Evolutionary conservation across 2,329 filamentous ascomycete genomes (phyloP).

Genomic region (Penicillium sp.): DNA sequence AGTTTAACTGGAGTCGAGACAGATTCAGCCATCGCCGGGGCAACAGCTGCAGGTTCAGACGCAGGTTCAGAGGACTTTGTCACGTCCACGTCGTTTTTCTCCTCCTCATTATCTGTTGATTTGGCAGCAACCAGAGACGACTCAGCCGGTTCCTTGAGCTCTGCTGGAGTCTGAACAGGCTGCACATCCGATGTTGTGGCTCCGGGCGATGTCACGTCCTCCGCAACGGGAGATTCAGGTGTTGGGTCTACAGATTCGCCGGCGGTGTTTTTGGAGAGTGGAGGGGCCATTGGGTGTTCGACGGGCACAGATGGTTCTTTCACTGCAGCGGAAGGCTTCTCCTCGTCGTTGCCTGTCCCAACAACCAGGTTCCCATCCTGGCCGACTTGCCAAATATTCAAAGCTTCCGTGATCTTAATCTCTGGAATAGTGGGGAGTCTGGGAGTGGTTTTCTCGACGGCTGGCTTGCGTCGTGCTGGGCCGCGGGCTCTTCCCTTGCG

Average conservation of each 20-base stretch:
- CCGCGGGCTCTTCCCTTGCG: constrained; percentile 88
- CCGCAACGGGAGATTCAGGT: constrained; percentile 11
- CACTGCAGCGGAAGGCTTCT: constrained; percentile 14
- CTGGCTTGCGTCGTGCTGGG: constrained; percentile 72
- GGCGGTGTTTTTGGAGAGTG: constrained; percentile 35
- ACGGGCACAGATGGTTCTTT: constrained; percentile 7
- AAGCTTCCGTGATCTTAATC: constrained; percentile 40
- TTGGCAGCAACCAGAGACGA: neutral
- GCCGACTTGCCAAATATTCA: constrained; percentile 43
- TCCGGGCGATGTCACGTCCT: constrained; percentile 6
- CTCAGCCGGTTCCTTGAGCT: neutral
- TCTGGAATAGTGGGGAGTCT: constrained; percentile 38
- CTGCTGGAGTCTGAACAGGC: constrained; percentile 1
- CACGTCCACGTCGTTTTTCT: constrained; percentile 2
- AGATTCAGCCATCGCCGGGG: constrained; percentile 8
- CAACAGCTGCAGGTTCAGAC: neutral
- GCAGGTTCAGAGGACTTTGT: constrained; percentile 1
- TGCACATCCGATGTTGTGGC: constrained; percentile 4
- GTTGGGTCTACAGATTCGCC: constrained; percentile 38
- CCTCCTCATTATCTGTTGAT: neutral
- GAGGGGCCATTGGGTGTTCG: constrained; percentile 30
- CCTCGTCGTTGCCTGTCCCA: constrained; percentile 20
- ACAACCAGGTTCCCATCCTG: constrained; percentile 38
- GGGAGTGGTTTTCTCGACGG: constrained; percentile 56
- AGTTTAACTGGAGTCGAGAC: constrained; percentile 9